Base-by-base conservation (phyloP, 352 stramenopile genomes). In the Aphanomyces stellatus region DNA sequence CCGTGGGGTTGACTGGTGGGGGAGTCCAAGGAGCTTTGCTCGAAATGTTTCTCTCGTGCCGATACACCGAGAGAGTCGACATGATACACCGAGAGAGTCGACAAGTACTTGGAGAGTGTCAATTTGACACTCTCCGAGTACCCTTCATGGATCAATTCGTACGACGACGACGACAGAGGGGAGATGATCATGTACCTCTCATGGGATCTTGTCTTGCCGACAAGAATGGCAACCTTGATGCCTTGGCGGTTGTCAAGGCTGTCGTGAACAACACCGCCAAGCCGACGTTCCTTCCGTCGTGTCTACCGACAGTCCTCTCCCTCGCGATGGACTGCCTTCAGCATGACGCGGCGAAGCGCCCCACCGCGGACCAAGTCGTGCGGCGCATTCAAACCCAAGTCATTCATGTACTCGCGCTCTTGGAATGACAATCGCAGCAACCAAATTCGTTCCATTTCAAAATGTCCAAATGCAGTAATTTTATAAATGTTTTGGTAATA, bases 11-110 rank as follows among this genome's bases (percentile, higher is more conserved):
- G n/a, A n/a, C n/a, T n/a, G n/a, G n/a, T n/a, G n/a, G n/a, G n/a
- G n/a, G n/a, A n/a, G n/a, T n/a, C n/a, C n/a, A n/a, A n/a, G n/a
- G n/a, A n/a, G n/a, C n/a, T n/a, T n/a, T n/a, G n/a, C 60, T 41
- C 19, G 60, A 67, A 51, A 41, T 67, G 1, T 22, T 67, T 15
- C 25, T 41, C 24, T 37, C 34, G 27, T 28, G 46, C 34, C 41
- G 35, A 22, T 67, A 67, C 49, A 51, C 60, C 22, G 60, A 67
- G 27, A 67, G 51, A 17, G 60, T 41, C 43, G 60, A 67, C 37
- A 57, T 67, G 15, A 3, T 67, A 57, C n/a, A 41, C 40, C 31
- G 60, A 57, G 17, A 31, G 57, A 25, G 31, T 67, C 30, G 33
- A 13, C 30, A 41, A 67, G 22, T n/a, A n/a, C n/a, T n/a, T n/a